Evolutionary conservation across 2,329 filamentous ascomycete genomes (phyloP).

Genomic region (Daldinia eschscholtzii): DNA sequence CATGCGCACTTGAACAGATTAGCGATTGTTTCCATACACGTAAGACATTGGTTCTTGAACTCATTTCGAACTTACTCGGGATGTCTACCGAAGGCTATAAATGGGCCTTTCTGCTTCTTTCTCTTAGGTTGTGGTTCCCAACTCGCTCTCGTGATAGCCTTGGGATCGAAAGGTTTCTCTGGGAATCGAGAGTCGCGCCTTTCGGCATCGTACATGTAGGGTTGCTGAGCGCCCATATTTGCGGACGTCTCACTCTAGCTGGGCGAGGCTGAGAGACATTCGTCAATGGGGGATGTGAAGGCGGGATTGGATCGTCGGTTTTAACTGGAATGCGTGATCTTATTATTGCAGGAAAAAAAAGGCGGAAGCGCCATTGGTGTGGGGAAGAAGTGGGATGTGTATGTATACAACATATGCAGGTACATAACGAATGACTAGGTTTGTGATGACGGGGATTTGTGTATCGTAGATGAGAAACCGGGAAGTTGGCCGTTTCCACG

Average conservation of each 20-base stretch:
- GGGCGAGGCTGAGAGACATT: constrained; percentile 41
- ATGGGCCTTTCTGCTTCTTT: constrained; percentile 79
- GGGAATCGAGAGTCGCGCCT: constrained; percentile 47
- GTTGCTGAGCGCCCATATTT: constrained; percentile 50
- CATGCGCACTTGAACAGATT: constrained; percentile 65
- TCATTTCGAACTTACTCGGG: constrained; percentile 74
- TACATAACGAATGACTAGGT: constrained; percentile 11
- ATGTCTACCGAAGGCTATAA: constrained; percentile 86
- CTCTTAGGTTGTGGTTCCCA: constrained; percentile 72
- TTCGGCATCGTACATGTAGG: constrained; percentile 51
- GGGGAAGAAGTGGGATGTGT: constrained; percentile 26
- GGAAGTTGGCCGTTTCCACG: constrained; percentile 44
- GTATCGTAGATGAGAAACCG: constrained; percentile 14
- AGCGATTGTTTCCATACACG: constrained; percentile 12
- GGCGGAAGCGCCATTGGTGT: constrained; percentile 26
- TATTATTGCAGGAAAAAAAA: constrained; percentile 17
- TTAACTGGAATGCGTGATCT: constrained; percentile 38
- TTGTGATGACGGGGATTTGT: constrained; percentile 8
- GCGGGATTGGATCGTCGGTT: constrained; percentile 24
- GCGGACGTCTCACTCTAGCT: constrained; percentile 32
- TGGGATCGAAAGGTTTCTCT: constrained; percentile 72
- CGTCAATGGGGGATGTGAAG: constrained; percentile 26
- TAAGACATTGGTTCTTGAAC: constrained; percentile 4
- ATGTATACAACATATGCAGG: constrained; percentile 12
- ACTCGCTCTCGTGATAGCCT: constrained; percentile 84